These are phyloP conservation scores for Halocafeteria seosinensis DNA, from an alignment of 108 stramenopile genomes.

Conservation along the genomic window DNA sequence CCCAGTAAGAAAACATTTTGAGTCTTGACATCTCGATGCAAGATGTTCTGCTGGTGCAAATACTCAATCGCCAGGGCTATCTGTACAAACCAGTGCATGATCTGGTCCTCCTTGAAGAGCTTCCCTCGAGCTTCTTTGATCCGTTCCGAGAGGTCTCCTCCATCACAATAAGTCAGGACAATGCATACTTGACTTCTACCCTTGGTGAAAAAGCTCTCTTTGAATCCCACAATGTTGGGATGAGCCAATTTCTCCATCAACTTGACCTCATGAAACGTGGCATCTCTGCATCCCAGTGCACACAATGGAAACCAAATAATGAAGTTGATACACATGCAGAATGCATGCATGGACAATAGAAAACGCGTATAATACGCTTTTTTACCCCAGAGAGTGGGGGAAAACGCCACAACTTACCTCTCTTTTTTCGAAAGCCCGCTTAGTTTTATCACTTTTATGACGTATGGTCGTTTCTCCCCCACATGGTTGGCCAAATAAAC, in stretches of 20 bases:
- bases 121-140: constrained; percentile 10
- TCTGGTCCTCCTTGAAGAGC: constrained; percentile 20
- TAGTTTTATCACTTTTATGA: constrained; percentile 13
- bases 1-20: constrained; percentile 38
- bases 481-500: constrained; percentile 10
- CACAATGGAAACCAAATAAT: no score
- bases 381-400: neutral
- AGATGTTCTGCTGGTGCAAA: constrained; percentile 27
- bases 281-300: no score
- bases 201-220: constrained; percentile 17
- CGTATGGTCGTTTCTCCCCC: constrained; percentile 5
- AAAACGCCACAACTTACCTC: neutral
- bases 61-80: constrained; percentile 27
- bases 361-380: neutral
- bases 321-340: neutral
- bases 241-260: constrained; percentile 29
- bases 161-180: constrained; percentile 39
- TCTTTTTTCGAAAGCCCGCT: constrained; percentile 35
- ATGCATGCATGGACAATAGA: neutral
- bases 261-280: constrained; percentile 29
- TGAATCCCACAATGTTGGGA: constrained; percentile 42
- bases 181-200: constrained; percentile 22
- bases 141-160: constrained; percentile 25
- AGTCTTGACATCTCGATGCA: constrained; percentile 38
- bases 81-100: constrained; percentile 39